Conservation (phyloP, 139 green algal genomes). For the Chlamydomonas sp. region DNA sequence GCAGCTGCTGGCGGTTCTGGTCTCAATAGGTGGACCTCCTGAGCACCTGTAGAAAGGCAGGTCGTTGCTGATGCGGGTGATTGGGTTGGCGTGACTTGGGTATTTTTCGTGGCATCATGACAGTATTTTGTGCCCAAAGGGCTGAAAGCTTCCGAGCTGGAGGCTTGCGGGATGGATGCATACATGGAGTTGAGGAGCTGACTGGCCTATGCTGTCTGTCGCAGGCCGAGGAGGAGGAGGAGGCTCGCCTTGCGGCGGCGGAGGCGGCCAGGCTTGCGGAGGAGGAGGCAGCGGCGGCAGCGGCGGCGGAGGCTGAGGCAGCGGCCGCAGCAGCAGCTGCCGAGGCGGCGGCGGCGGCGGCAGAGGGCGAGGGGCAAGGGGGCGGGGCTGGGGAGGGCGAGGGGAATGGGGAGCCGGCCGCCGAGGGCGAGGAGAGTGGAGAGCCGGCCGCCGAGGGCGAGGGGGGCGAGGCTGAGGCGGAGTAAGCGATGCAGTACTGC, state of each 20-base stretch:
- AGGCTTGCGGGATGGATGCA: neutral
- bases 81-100: too few species aligned
- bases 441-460: too few species aligned
- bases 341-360: neutral
- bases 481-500: too few species aligned
- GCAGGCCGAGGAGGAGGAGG: slow-evolving; percentile 24
- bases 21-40: neutral
- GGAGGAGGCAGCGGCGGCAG: slow-evolving; percentile 9
- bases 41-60: neutral
- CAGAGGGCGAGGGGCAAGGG: neutral
- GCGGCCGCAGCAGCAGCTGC: neutral
- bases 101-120: too few species aligned
- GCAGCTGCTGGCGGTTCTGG: neutral
- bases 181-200: neutral
- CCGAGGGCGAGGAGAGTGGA: neutral
- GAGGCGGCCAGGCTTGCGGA: slow-evolving; percentile 2
- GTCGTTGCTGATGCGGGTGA: neutral
- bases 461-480: too few species aligned
- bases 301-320: neutral
- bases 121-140: too few species aligned
- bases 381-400: neutral
- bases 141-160: neutral
- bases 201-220: too few species aligned
- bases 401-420: neutral
- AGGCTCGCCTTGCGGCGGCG: slow-evolving; percentile 12